Base-by-base conservation (phyloP, 305 asterid genomes). In the Solanum aculeatissimum region DNA sequence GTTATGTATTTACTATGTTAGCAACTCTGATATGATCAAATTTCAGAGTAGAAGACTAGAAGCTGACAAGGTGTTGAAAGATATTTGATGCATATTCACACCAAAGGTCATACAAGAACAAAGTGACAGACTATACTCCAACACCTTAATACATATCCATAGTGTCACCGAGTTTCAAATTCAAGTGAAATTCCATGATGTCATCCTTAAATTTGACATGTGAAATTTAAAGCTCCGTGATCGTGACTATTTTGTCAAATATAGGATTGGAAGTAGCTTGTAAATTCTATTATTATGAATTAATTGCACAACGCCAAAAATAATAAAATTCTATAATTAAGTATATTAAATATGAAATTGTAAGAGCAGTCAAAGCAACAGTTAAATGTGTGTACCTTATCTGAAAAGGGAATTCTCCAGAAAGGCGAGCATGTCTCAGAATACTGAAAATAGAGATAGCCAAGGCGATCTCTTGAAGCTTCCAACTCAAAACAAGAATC, bases 381-480 rank as follows among this genome's bases (percentile, higher is more conserved):
- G 10, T 7, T 66, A 57, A n/a, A 57, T 35, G 25, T 32, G 27
- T 58, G 77, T 81, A 89, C 92, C 88, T 88, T 89, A 1, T 89
- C 89, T n/a, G 68, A 57, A 7, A 89, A 27, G 14, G 92, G 92
- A 58, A 77, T 63, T 79, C 92, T 86, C 86, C 87, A 68, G 35
- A 47, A 89, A 27, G 92, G 92, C 54, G 92, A 85, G 35, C 81
- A 51, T 2, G 84, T 74, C 15, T 89, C 92, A 27, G 47, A 69
- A 62, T 72, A 89, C 4, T 88, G 84, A 53, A 88, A 83, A 70
- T 88, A 88, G 47, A 85, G 89, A 71, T 81, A 45, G 32, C 86
- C 90, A 29, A 87, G 55, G 4, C 80, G 86, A 51, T 77, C 65
- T 51, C 57, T 66, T 69, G 32, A 71, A 13, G 16, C 25, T 10